Percentiles rank a stretch among this genome's conserved stretches.
Evolutionary conservation across 495 filamentous ascomycete species (phyloP).

Genomic region (Tuber indicum): DNA sequence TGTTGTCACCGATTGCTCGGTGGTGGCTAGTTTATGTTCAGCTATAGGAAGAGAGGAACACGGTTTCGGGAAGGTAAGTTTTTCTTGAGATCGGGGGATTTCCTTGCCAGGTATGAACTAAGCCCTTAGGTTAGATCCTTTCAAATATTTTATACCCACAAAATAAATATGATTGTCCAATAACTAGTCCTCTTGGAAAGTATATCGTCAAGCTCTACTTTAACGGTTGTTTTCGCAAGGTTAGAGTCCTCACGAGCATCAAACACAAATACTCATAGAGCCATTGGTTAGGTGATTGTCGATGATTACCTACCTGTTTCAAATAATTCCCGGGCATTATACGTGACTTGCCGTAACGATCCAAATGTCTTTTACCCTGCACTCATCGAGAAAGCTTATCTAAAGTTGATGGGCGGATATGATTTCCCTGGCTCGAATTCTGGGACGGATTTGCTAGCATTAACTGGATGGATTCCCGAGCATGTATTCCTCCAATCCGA

Average conservation of each 20-base stretch:
- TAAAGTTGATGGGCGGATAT: conserved; percentile 95
- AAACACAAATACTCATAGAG: conserved; percentile 15
- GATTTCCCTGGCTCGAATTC: conserved; percentile 99
- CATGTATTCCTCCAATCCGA: conserved; percentile 82
- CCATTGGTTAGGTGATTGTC: conserved; percentile 55
- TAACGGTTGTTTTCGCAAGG: conserved; percentile 80
- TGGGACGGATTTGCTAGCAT: conserved; percentile 79
- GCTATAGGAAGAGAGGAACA: conserved; percentile 59
- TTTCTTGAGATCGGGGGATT: not conserved
- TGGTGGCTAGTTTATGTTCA: conserved; percentile 91
- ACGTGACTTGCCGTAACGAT: conserved; percentile 83
- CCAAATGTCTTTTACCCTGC: conserved; percentile 80
- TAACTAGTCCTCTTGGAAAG: conserved; percentile 68
- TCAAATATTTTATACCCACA: conserved; percentile 67
- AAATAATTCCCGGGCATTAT: conserved; percentile 61
- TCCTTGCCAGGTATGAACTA: conserved; percentile 30
- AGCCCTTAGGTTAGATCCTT: conserved; percentile 52
- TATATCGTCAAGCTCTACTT: conserved; percentile 90
- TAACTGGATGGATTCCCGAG: conserved; percentile 95
- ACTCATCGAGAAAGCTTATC: conserved; percentile 89
- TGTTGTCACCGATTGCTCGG: conserved; percentile 88
- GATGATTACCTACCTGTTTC: conserved; percentile 88
- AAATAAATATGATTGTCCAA: conserved; percentile 52
- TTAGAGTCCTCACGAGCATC: conserved; percentile 9
- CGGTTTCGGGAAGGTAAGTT: conserved; percentile 54